Base-by-base conservation (phyloP, 371 early-diverging fungal genomes). In the Mortierella sp. region DNA sequence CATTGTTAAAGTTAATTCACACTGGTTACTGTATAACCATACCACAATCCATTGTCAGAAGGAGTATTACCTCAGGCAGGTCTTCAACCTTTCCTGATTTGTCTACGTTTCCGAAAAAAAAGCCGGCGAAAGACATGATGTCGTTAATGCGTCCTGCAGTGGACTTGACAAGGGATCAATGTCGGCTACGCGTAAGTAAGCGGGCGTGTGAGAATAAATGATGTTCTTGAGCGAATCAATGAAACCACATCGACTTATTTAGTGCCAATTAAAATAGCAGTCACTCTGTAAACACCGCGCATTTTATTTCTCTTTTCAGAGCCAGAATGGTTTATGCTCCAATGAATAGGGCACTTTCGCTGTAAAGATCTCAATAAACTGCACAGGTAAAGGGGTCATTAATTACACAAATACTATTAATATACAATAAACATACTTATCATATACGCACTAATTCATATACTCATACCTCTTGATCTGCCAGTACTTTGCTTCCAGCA, bases 31-130 rank as follows among this genome's bases (percentile, higher is more conserved):
- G 2, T 36, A 36, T 28, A 28, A 28, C 28, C 28, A 28, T 36
- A 36, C 36, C 36, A 36, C 36, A 36, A 6, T 36, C 36, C 24
- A 43, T 22, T 40, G n/a, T 22, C 19, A 47, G 22, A 8, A 8
- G 21, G 40, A 45, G 65, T 43, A 64, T 75, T 80, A 93, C 89
- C 71, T 92, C 92, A 45, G 87, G 89, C 43, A 92, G 73, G 69
- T 92, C 90, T 13, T 96, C 95, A 16, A 96, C 87, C 28, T 89
- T 87, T 45, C 97, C 97, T 67, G 91, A 88, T 66, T 94, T 92
- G 84, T 96, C 96, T 11, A 96, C 93, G 85, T 97, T 97, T 50
- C 97, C 97, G 86, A 96, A 96, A 52, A 96, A 87, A 77, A 91
- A 94, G 32, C 92, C 89, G 48, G 92, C 89, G 28, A 91, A 88